Evolutionary conservation across 805 yeast species (phyloP).

Genomic region (Saturnispora ahearnii): DNA sequence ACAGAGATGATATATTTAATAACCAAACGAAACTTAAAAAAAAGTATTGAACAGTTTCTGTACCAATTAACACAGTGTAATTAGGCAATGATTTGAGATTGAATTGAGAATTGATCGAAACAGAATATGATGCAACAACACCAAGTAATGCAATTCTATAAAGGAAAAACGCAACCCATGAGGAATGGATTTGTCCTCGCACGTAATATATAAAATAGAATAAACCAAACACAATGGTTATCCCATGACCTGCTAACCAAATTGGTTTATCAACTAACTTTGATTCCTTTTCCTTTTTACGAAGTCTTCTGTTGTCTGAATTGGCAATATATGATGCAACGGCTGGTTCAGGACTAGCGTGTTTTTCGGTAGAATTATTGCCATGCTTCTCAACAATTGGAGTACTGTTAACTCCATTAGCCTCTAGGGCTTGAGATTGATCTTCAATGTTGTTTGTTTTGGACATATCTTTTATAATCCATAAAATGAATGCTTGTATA

Average conservation of each 20-base stretch:
- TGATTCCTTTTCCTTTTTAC: conserved; percentile 8
- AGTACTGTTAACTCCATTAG: background rate
- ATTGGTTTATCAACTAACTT: conserved; percentile 27
- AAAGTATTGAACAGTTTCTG: conserved; percentile 68
- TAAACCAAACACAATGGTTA: conserved; percentile 37
- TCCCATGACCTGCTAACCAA: conserved; percentile 52
- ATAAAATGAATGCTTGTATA: too few relatives aligned
- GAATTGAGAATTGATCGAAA: conserved; percentile 51
- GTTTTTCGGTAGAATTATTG: background rate
- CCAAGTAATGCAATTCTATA: conserved; percentile 54
- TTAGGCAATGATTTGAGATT: conserved; percentile 50
- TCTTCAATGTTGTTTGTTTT: background rate
- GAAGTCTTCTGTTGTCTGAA: conserved; percentile 1
- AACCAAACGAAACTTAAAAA: conserved; percentile 51
- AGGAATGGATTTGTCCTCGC: conserved; percentile 29
- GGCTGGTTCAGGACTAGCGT: background rate
- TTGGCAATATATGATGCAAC: background rate
- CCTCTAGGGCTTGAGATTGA: background rate
- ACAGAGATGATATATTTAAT: conserved; percentile 52
- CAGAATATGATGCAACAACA: conserved; percentile 39
- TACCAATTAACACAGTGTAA: conserved; percentile 53
- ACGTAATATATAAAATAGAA: conserved; percentile 29
- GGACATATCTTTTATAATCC: background rate
- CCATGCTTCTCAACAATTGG: background rate
- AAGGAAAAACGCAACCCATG: conserved; percentile 37